Evolutionary conservation across 2,329 filamentous ascomycete species (phyloP).

Genomic region (Exophiala oligosperma): DNA sequence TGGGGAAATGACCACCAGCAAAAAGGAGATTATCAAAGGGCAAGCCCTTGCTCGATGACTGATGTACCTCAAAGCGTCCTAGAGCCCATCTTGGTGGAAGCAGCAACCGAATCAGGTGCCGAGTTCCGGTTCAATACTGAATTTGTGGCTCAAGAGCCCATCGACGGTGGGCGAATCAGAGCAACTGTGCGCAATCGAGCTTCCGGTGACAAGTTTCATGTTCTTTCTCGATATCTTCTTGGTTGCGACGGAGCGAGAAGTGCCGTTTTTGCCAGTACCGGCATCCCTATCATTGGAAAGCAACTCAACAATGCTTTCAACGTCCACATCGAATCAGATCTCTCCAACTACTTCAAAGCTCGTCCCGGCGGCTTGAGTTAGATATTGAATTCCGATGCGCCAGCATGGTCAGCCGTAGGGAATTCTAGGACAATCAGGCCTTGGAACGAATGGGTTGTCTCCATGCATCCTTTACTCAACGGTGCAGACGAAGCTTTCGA

Average conservation of each 20-base stretch:
- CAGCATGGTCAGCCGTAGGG: background rate
- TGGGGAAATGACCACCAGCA: slow-evolving; percentile 41
- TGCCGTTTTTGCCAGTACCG: background rate
- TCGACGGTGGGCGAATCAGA: background rate
- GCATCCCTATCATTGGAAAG: background rate
- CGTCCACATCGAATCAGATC: slow-evolving; percentile 1
- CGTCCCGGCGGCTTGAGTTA: background rate
- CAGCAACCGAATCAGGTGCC: slow-evolving; percentile 44
- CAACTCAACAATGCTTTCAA: background rate
- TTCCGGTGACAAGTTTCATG: background rate
- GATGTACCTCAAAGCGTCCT: slow-evolving; percentile 52
- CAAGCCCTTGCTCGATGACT: slow-evolving; percentile 44
- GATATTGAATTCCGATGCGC: background rate
- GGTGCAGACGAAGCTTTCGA: background rate
- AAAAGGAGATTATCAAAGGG: slow-evolving; percentile 21
- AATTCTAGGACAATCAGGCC: background rate
- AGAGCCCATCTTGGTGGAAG: slow-evolving; percentile 48
- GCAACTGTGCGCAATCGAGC: background rate
- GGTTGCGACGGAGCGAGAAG: slow-evolving; percentile 16
- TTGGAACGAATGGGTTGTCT: slow-evolving; percentile 2
- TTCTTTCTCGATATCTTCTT: background rate
- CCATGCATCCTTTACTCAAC: background rate
- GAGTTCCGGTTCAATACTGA: slow-evolving; percentile 45
- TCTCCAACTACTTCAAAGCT: background rate
- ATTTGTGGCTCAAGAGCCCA: slow-evolving; percentile 36